These are phyloP conservation scores for Ophiostoma sp. DNA, from an alignment of 2,329 filamentous ascomycete species.

Conservation along the genomic window DNA sequence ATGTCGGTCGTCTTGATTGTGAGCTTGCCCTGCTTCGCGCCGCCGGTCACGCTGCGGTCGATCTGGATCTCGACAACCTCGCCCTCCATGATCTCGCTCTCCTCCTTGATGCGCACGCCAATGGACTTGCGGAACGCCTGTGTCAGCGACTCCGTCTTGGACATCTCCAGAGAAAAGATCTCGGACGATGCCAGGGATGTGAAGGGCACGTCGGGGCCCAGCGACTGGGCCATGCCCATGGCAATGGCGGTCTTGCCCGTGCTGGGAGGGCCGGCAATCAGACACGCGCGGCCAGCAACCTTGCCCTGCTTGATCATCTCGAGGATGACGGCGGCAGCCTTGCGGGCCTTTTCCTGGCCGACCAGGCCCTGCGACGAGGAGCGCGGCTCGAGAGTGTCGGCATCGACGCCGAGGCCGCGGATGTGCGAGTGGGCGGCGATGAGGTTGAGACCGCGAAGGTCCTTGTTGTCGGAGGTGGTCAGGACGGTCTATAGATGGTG, in stretches of 20 bases:
- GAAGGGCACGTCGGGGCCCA: slow-evolving; percentile 91
- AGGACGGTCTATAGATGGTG: slow-evolving; percentile 47
- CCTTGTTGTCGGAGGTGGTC: slow-evolving; percentile 90
- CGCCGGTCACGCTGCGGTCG: slow-evolving; percentile 90
- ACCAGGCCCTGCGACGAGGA: slow-evolving; percentile 85
- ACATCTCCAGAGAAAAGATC: slow-evolving; percentile 99
- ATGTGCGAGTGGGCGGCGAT: slow-evolving; percentile 99
- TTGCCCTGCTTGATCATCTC: slow-evolving; percentile 99
- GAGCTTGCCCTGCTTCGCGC: slow-evolving; percentile 96
- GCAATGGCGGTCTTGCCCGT: slow-evolving; percentile 98
- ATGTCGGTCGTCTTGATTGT: slow-evolving; percentile 99
- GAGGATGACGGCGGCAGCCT: slow-evolving; percentile 90
- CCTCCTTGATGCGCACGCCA: slow-evolving; percentile 95
- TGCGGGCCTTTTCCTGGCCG: slow-evolving; percentile 92
- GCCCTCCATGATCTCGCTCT: slow-evolving; percentile 98
- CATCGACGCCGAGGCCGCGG: slow-evolving; percentile 87
- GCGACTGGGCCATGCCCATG: slow-evolving; percentile 96
- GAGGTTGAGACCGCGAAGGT: slow-evolving; percentile 92
- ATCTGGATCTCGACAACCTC: slow-evolving; percentile 99
- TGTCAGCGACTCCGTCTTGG: slow-evolving; percentile 95
- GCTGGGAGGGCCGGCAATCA: slow-evolving; percentile 92
- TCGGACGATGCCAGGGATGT: slow-evolving; percentile 93
- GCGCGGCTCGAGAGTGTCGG: slow-evolving; percentile 83
- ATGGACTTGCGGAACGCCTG: slow-evolving; percentile 99
- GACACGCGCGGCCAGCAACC: slow-evolving; percentile 88